Evolutionary conservation across 805 yeast genomes (phyloP).

Genomic region (Yamadazyma nakazawae): DNA sequence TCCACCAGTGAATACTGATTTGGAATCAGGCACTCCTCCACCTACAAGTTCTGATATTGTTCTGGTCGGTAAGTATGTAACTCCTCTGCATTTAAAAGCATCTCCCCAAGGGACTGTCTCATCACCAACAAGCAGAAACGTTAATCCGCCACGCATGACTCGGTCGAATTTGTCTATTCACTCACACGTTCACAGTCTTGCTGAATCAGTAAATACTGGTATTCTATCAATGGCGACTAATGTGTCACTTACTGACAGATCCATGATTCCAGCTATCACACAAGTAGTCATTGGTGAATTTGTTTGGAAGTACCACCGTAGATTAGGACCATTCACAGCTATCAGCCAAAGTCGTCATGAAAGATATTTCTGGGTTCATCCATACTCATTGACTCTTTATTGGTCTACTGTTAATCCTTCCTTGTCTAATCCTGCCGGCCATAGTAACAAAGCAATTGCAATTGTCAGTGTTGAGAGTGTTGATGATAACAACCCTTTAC

Average conservation of each 20-base stretch:
- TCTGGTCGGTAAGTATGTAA: conserved; percentile 11
- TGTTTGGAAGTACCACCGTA: conserved; percentile 78
- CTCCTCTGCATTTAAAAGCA: conserved; percentile 5
- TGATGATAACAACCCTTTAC: conserved; percentile 80
- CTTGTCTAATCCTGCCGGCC: conserved; percentile 59
- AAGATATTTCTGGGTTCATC: conserved; percentile 95
- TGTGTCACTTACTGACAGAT: conserved; percentile 62
- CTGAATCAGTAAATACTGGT: conserved; percentile 32
- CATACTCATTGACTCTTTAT: conserved; percentile 83
- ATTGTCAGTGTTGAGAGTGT: conserved; percentile 76
- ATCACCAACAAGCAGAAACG: not conserved
- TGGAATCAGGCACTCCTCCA: conserved; percentile 3
- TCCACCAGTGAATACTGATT: conserved; percentile 12
- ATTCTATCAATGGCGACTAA: conserved; percentile 52
- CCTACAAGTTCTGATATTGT: conserved; percentile 10
- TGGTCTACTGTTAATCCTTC: conserved; percentile 87
- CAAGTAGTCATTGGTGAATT: conserved; percentile 94
- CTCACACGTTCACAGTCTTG: conserved; percentile 24
- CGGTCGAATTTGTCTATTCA: conserved; percentile 29
- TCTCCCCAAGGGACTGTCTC: not conserved
- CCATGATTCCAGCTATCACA: conserved; percentile 80
- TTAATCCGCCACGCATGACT: conserved; percentile 19
- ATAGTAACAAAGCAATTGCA: conserved; percentile 74
- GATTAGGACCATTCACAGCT: conserved; percentile 68
- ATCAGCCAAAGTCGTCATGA: conserved; percentile 82